Conservation (phyloP, 805 yeast species). For the Komagataella ulmi region DNA sequence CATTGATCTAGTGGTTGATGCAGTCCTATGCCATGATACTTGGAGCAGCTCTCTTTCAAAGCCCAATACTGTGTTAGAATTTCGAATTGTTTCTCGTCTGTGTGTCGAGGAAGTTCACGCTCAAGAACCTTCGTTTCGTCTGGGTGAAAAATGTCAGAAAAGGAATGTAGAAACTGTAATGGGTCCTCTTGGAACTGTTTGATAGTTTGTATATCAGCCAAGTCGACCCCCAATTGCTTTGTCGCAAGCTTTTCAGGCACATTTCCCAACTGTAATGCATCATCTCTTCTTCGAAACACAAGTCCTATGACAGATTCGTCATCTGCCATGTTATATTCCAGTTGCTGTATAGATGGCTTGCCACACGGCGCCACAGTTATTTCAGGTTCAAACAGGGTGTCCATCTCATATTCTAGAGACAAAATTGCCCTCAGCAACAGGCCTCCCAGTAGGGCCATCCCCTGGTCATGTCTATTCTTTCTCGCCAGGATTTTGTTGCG, state of each 20-base stretch:
- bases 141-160: constrained; percentile 14
- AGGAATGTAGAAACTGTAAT: constrained; percentile 11
- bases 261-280: not conserved
- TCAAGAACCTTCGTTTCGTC: constrained; percentile 16
- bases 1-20: constrained; percentile 11
- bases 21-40: constrained; percentile 51
- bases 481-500: not conserved
- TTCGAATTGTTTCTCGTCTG: constrained; percentile 10
- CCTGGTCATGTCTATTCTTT: not conserved
- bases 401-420: not conserved
- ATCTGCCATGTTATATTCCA: constrained; percentile 46
- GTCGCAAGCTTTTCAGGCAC: not conserved
- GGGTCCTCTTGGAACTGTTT: constrained; percentile 12
- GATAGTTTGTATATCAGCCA: constrained; percentile 24
- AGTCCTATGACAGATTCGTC: constrained; percentile 37
- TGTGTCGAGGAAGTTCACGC: constrained; percentile 1
- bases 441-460: not conserved
- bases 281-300: constrained; percentile 9
- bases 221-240: constrained; percentile 29
- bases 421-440: not conserved
- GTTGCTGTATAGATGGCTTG: constrained; percentile 32
- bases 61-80: constrained; percentile 61
- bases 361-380: constrained; percentile 23
- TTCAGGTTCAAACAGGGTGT: not conserved
- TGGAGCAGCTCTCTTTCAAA: constrained; percentile 63